Conservation (phyloP, 2,329 filamentous ascomycete species). For the Trichoderma koningiopsis region DNA sequence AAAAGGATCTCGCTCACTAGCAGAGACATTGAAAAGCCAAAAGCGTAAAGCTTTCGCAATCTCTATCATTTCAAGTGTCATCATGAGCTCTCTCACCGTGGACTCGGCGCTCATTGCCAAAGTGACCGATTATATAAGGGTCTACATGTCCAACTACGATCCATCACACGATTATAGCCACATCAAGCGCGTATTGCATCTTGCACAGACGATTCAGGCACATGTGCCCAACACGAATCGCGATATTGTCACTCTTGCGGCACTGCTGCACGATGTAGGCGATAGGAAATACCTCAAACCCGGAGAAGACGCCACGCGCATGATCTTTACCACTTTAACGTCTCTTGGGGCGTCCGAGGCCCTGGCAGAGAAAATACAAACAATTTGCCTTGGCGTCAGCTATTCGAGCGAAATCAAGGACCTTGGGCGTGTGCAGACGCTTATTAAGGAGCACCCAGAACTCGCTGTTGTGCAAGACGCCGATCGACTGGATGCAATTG, state of each 20-base stretch:
- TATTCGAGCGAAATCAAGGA: constrained; percentile 74
- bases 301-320: constrained; percentile 57
- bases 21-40: background rate
- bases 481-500: constrained; percentile 88
- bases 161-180: constrained; percentile 87
- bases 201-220: constrained; percentile 67
- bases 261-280: constrained; percentile 84
- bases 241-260: constrained; percentile 65
- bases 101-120: constrained; percentile 53
- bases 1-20: background rate
- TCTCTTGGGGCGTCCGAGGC: constrained; percentile 56
- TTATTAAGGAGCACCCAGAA: constrained; percentile 65
- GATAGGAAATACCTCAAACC: constrained; percentile 76
- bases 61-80: constrained; percentile 4
- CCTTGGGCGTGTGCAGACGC: constrained; percentile 57
- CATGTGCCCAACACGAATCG: constrained; percentile 45
- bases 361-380: constrained; percentile 68
- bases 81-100: constrained; percentile 34
- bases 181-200: constrained; percentile 75
- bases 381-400: constrained; percentile 74
- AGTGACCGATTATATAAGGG: constrained; percentile 64
- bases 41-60: background rate
- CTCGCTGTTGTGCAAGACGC: constrained; percentile 84
- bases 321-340: constrained; percentile 58
- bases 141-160: constrained; percentile 78